Conservation (phyloP, 345 rosid genomes). For the Schrenkiella parvula region DNA sequence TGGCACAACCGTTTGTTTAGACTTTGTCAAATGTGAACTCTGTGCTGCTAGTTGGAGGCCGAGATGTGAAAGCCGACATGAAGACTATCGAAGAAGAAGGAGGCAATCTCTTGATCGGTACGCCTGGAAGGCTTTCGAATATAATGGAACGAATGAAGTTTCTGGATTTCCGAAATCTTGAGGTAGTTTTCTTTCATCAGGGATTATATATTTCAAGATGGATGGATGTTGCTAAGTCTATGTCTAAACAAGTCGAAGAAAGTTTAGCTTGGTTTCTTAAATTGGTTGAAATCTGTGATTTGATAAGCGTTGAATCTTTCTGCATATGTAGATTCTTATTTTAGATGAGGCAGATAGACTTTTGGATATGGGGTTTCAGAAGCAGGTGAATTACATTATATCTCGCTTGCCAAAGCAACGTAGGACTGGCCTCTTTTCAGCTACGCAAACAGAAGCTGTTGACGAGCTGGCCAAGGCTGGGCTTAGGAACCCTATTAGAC, state of each 20-base stretch:
- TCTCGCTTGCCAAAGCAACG: slow-evolving; percentile 87
- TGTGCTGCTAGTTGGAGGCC: slow-evolving; percentile 81
- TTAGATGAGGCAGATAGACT: slow-evolving; percentile 96
- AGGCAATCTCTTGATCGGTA: slow-evolving; percentile 83
- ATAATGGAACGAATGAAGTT: slow-evolving; percentile 75
- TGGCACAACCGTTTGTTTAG: slow-evolving; percentile 70
- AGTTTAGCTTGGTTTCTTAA: not conserved
- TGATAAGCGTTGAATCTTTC: not conserved
- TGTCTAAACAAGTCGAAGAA: too few relatives aligned
- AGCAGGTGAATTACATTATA: slow-evolving; percentile 63
- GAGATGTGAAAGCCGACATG: slow-evolving; percentile 67
- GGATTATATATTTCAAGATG: not conserved
- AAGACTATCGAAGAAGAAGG: slow-evolving; percentile 77
- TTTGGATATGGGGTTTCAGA: slow-evolving; percentile 88
- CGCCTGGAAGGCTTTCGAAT: slow-evolving; percentile 79
- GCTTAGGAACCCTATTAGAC: slow-evolving; percentile 79
- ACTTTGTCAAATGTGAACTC: slow-evolving; percentile 64
- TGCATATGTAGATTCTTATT: slow-evolving; percentile 61
- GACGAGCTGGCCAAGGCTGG: slow-evolving; percentile 85
- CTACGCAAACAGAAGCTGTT: slow-evolving; percentile 93
- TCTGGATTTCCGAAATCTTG: slow-evolving; percentile 66
- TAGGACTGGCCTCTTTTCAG: slow-evolving; percentile 94
- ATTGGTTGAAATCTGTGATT: not conserved
- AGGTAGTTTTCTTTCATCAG: slow-evolving; percentile 40
- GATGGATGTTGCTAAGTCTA: not conserved